Base-by-base conservation (phyloP, 2,329 filamentous ascomycete genomes). In the Pseudogymnoascus sp. region DNA sequence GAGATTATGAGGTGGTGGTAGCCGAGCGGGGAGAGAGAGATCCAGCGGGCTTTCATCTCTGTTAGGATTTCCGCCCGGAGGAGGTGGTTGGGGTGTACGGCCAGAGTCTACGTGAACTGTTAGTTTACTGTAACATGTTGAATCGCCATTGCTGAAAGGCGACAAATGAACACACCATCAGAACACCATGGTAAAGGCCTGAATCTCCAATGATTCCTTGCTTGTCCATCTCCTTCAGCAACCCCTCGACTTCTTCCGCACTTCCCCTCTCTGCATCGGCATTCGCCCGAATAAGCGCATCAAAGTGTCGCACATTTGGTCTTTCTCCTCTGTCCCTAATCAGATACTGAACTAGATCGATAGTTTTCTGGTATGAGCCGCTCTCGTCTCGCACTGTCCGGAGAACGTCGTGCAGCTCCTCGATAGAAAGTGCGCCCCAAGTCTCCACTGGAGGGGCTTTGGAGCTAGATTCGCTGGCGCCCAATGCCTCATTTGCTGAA, bases 51-150 rank as follows among this genome's bases (percentile, higher is more conserved):
- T 70, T 85, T 84, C 89, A 95, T 91, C 63, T 88, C 86, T 62
- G 84, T 78, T 40, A 97, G 77, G 3, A 96, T 81, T 37, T 87
- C 81, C 61, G 84, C 82, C 37, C 92, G 86, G 24, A 95, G 77
- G 5, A 91, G 68, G 69, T 96, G 93, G 74, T 98, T 90, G 0
- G 93, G 91, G 72, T 98, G 95, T 7, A 95, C 84, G 0, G 90
- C 85, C 24, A 97, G 79, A 4, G 84, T 88, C 80, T 89, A 66
- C 41, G 65, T 19, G 38, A 61, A 19, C 56, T 22, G 24, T 41
- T 8, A 14, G n/a, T 35, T 11, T 35, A 16, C 62, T 22, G 62
- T 37, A 40, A 61, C 10, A 37, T 16, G 3, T 14, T 38, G 19
- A 62, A 67, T 38, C 53, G 37, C 2, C n/a, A 24, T 38, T 41